phyloP scores from a whole-genome alignment of 371 early-diverging fungal species.

The Mucor saturninus region DNA sequence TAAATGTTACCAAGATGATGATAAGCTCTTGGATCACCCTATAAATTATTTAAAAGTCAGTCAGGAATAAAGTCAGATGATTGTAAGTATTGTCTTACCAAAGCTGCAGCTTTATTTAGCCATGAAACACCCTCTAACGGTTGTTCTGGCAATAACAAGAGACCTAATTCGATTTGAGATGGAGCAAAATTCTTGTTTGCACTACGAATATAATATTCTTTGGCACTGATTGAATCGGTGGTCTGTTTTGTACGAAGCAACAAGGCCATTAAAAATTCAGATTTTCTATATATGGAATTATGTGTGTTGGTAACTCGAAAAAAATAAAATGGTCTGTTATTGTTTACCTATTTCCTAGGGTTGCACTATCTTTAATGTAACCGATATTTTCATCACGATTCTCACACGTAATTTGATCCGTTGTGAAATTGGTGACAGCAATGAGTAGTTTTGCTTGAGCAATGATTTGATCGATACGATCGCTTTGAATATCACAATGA shows the following conservation, averaged over 20 bases:
- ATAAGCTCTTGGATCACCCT: constrained; percentile 44
- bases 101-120: constrained; percentile 41
- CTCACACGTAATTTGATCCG: constrained; percentile 35
- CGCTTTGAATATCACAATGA: constrained; percentile 23
- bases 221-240: constrained; percentile 32
- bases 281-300: constrained; percentile 17
- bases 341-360: constrained; percentile 27
- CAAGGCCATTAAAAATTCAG: constrained; percentile 21
- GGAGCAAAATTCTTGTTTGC: constrained; percentile 48
- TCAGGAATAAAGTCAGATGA: constrained; percentile 12
- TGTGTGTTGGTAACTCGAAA: too few species aligned
- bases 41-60: constrained; percentile 7
- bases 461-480: constrained; percentile 11
- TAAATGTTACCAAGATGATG: constrained; percentile 48
- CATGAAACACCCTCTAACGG: constrained; percentile 41
- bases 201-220: constrained; percentile 38
- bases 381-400: constrained; percentile 55
- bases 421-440: constrained; percentile 28
- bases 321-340: neutral
- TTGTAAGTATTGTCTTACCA: constrained; percentile 31
- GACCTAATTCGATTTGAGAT: constrained; percentile 47
- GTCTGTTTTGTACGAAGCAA: constrained; percentile 32
- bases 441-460: constrained; percentile 66
- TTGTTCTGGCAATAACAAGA: constrained; percentile 30
- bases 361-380: constrained; percentile 22